Conservation (phyloP, 306 rosid genomes). For the barrel medic (Medicago truncatula) region DNA sequence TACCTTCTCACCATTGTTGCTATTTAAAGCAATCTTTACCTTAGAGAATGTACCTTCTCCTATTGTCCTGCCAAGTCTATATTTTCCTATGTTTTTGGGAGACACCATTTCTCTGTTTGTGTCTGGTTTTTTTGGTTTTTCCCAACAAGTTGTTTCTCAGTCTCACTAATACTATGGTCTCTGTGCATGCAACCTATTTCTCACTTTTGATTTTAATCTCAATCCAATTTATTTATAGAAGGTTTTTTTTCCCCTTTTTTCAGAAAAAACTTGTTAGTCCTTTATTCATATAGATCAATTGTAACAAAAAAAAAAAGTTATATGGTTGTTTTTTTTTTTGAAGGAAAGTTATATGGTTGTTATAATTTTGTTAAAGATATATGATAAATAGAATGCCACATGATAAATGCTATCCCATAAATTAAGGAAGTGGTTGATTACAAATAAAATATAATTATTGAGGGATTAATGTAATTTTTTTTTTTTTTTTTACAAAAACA, state of each 20-base stretch:
- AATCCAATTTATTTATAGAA: conserved; percentile 14
- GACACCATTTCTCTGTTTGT: conserved; percentile 53
- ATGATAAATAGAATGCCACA: not conserved
- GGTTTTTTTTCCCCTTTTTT: not conserved
- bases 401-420: not conserved
- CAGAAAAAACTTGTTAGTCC: not conserved
- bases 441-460: not conserved
- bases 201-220: not conserved
- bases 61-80: conserved; percentile 63
- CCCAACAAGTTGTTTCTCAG: not conserved
- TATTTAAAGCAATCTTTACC: conserved; percentile 68
- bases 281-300: not conserved
- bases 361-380: not conserved
- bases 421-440: not conserved
- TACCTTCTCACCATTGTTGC: conserved; percentile 55
- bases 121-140: not conserved
- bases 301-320: not conserved
- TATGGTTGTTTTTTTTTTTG: not conserved
- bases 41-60: conserved; percentile 88
- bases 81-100: conserved; percentile 60
- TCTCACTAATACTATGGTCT: not conserved
- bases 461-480: not conserved
- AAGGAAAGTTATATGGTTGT: not conserved
- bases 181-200: not conserved
- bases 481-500: no score